A percentile compares a stretch with the other conserved stretches of the same genome.
phyloP scores from a whole-genome alignment of 805 yeast species.

The Lipomyces yamadae region DNA sequence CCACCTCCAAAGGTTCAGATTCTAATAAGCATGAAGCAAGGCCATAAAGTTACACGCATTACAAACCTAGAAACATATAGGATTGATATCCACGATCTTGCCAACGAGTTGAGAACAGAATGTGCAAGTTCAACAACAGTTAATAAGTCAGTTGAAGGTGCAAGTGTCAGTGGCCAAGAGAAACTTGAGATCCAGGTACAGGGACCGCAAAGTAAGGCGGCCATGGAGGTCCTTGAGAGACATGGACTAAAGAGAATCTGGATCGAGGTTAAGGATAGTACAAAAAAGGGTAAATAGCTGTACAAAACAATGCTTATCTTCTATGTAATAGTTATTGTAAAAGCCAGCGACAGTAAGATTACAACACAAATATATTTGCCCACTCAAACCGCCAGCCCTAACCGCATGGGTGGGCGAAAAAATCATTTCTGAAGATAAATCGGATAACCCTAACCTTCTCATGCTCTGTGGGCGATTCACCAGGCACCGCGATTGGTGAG shows the following conservation, averaged over 20 bases:
- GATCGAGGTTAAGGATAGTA: conserved; percentile 63
- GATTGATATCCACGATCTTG: conserved; percentile 66
- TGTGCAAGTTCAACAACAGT: conserved; percentile 91
- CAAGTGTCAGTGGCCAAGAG: conserved; percentile 52
- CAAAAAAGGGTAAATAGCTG: conserved; percentile 21
- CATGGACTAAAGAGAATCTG: conserved; percentile 68
- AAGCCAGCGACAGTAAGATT: too few species aligned
- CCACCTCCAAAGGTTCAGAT: conserved; percentile 67
- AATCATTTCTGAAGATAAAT: too few species aligned
- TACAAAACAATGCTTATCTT: neutral
- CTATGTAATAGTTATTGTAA: too few species aligned
- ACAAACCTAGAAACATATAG: conserved; percentile 69
- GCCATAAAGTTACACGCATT: conserved; percentile 80
- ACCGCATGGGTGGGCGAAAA: too few species aligned
- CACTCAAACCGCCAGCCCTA: too few species aligned
- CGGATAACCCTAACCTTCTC: neutral
- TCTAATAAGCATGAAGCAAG: conserved; percentile 74
- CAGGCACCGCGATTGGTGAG: neutral
- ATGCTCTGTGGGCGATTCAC: neutral
- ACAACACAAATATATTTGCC: too few species aligned
- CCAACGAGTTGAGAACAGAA: conserved; percentile 69
- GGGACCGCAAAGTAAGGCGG: conserved; percentile 78
- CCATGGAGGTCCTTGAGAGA: conserved; percentile 61
- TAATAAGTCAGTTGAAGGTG: conserved; percentile 39
- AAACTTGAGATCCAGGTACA: conserved; percentile 80